phyloP scores from a whole-genome alignment of 108 stramenopile species.

The Pseudonitzschia delicatissima region DNA sequence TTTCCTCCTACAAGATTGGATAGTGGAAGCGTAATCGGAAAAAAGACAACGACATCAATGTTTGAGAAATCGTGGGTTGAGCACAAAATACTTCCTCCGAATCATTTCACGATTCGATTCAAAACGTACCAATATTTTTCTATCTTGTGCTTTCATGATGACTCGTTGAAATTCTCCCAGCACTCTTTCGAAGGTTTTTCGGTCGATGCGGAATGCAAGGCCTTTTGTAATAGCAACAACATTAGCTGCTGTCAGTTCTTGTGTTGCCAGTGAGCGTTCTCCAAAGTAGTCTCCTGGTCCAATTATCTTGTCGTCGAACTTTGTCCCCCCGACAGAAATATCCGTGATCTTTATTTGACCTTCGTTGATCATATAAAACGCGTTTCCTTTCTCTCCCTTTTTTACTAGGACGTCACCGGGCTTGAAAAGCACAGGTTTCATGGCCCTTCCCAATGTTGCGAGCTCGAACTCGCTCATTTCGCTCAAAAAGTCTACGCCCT shows the following conservation, averaged over 20 bases:
- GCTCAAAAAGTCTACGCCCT: conserved; percentile 30
- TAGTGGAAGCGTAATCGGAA: background rate
- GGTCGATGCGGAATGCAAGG: conserved; percentile 45
- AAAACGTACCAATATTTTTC: conserved; percentile 43
- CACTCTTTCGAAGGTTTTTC: conserved; percentile 45
- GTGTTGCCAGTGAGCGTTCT: conserved; percentile 44
- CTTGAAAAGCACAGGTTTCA: conserved; percentile 32
- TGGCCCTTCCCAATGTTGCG: conserved; percentile 24
- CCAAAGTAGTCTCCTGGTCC: conserved; percentile 51
- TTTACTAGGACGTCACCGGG: conserved; percentile 46
- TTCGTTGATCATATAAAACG: conserved; percentile 59
- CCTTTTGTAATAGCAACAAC: conserved; percentile 39
- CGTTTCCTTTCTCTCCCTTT: conserved; percentile 48
- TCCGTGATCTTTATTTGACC: conserved; percentile 39
- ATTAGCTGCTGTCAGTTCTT: conserved; percentile 41
- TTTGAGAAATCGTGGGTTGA: too few species aligned
- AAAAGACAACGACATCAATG: background rate
- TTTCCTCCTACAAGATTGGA: conserved; percentile 21
- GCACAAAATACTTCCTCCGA: too few species aligned
- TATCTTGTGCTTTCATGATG: conserved; percentile 37
- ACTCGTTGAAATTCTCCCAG: conserved; percentile 38
- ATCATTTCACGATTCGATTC: too few species aligned
- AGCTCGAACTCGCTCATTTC: conserved; percentile 22
- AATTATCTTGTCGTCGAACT: conserved; percentile 18
- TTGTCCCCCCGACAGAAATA: conserved; percentile 20